These are phyloP conservation scores for Talaromyces thailandensis DNA, from an alignment of 495 filamentous ascomycete species.

Conservation along the genomic window DNA sequence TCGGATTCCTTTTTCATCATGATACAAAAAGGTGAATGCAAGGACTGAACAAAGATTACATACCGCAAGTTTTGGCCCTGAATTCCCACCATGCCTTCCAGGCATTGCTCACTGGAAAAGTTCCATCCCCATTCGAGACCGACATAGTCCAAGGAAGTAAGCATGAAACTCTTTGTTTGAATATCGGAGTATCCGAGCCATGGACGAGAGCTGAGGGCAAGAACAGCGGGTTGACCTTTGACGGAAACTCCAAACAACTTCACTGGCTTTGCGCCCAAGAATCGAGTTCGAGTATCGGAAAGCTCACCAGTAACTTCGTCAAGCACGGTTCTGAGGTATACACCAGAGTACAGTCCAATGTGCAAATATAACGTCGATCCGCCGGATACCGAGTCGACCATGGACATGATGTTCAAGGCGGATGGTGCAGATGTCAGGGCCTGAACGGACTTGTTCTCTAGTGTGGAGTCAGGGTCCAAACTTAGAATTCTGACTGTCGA, in stretches of 20 bases:
- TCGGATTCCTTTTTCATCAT: conserved; percentile 62
- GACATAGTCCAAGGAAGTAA: conserved; percentile 81
- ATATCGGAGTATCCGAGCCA: conserved; percentile 90
- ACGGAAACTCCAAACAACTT: conserved; percentile 81
- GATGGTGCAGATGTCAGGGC: conserved; percentile 85
- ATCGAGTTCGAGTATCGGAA: conserved; percentile 87
- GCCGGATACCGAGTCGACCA: conserved; percentile 76
- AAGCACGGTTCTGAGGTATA: conserved; percentile 87
- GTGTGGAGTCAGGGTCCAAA: conserved; percentile 77
- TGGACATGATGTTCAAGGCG: conserved; percentile 83
- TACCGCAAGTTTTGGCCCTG: conserved; percentile 84
- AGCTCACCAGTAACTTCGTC: conserved; percentile 93
- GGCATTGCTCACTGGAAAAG: conserved; percentile 87
- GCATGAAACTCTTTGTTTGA: conserved; percentile 74
- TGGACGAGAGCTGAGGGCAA: conserved; percentile 82
- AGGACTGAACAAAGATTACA: conserved; percentile 18
- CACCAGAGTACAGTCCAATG: conserved; percentile 89
- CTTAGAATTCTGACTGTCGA: conserved; percentile 88
- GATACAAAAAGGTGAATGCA: conserved; percentile 15
- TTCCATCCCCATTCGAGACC: conserved; percentile 92
- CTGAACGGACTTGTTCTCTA: conserved; percentile 90
- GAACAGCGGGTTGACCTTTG: conserved; percentile 73
- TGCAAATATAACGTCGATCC: conserved; percentile 85
- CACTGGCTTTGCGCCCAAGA: conserved; percentile 81
- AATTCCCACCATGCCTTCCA: conserved; percentile 93